Evolutionary conservation across 2,329 filamentous ascomycete genomes (phyloP).

Genomic region (Monosporascus sp.): DNA sequence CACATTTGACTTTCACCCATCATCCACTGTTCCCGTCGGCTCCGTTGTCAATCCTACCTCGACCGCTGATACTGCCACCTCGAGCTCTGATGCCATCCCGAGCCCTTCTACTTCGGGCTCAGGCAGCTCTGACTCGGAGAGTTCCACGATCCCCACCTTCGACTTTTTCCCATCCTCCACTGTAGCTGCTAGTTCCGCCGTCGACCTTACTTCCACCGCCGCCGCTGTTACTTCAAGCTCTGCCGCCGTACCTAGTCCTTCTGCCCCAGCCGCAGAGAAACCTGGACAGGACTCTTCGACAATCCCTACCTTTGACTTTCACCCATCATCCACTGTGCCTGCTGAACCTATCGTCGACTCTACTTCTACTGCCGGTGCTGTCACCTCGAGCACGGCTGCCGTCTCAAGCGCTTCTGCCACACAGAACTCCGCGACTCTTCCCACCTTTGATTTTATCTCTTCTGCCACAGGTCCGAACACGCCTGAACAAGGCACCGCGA

Average conservation of each 20-base stretch:
- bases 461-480: neutral
- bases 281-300: neutral
- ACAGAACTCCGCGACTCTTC: neutral
- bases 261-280: neutral
- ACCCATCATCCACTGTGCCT: neutral
- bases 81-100: too few species aligned
- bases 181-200: neutral
- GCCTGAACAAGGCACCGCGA: neutral
- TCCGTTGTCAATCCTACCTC: too few species aligned
- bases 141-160: neutral
- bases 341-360: neutral
- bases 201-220: neutral
- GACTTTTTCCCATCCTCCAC: conserved; percentile 2
- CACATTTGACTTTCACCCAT: neutral
- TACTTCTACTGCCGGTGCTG: neutral
- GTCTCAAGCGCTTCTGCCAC: too few species aligned
- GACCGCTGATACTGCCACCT: too few species aligned
- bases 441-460: conserved; percentile 2
- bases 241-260: too few species aligned
- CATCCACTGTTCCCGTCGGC: conserved; percentile 4
- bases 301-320: neutral
- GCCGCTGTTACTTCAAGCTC: neutral
- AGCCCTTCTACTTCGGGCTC: too few species aligned
- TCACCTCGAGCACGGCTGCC: too few species aligned
- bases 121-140: too few species aligned